Evolutionary conservation across 2,329 filamentous ascomycete genomes (phyloP), one percentile per base, ranked within the genome.

Genomic region (Gremmenia infestans): DNA sequence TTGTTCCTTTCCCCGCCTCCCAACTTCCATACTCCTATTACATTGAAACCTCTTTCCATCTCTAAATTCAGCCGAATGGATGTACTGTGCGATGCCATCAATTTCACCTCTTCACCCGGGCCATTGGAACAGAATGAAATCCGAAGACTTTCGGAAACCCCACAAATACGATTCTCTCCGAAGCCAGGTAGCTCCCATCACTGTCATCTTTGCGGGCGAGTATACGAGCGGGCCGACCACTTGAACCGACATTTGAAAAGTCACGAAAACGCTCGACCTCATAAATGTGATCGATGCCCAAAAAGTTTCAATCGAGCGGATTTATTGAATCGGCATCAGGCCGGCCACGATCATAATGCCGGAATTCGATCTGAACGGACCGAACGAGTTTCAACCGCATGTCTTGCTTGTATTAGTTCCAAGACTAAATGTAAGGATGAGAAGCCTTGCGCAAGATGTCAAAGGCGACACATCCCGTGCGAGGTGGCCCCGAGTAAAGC

Each of bases 271-370:
- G 55, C 63, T 22, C 56, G 63, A 11, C 60, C 52, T 9, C 57
- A 55, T 45, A 59, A 57, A 17, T 65, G 61, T 50, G 40, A 50
- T n/a, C 53, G 40, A 22, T 63, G 58, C 45, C n/a, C 42, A 12
- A 65, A 65, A 39, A 62, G 58, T 25, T 65, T 64, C 52, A 64
- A 64, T 39, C 48, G 60, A 42, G 57, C 57, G 22, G 63, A 65
- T 35, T 49, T 53, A 19, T 54, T 63, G 19, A 57, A 49, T 40
- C 54, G 63, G 6, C 63, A 65, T 47, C 52, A 52, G 32, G 51
- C 54, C 8, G 56, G 48, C 36, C 63, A 65, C 52, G 52, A 54
- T 35, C 46, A 58, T 11, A 37, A 55, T n/a, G 19, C 40, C n/a
- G 48, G 45, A 23, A 50, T 45, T 45, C 40, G 40, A 12, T 5